Evolutionary conservation across 2,329 filamentous ascomycete genomes (phyloP).

Genomic region (Verticillium nubilum): DNA sequence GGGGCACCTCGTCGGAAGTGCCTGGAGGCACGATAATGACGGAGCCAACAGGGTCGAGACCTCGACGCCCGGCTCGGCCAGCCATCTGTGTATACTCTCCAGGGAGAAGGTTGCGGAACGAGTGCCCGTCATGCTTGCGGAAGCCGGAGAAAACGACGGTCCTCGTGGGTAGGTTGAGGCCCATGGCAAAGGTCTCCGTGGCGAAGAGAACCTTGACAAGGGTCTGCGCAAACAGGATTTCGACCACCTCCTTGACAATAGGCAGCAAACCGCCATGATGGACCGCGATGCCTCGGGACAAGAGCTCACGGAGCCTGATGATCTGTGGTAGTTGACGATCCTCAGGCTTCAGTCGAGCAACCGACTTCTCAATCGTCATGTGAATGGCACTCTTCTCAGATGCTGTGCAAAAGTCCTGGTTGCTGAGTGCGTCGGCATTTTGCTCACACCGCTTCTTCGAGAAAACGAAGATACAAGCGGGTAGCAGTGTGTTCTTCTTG

Average conservation of each 20-base stretch:
- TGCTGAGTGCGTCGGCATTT: conserved; percentile 90
- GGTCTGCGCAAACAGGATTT: conserved; percentile 92
- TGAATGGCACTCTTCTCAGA: conserved; percentile 94
- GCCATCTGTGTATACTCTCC: conserved; percentile 99
- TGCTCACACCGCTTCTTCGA: conserved; percentile 97
- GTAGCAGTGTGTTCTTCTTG: conserved; percentile 79
- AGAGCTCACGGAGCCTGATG: conserved; percentile 74
- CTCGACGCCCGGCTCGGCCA: conserved; percentile 85
- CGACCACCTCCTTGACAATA: conserved; percentile 96
- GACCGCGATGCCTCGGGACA: conserved; percentile 86
- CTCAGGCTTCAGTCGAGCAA: conserved; percentile 85
- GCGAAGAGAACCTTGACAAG: conserved; percentile 96
- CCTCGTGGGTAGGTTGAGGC: conserved; percentile 87
- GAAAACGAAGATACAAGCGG: conserved; percentile 96
- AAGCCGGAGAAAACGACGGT: conserved; percentile 98
- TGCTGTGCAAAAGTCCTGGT: conserved; percentile 90
- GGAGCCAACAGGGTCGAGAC: conserved; percentile 85
- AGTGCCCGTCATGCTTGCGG: conserved; percentile 90
- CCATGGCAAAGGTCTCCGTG: conserved; percentile 98
- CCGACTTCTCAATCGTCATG: conserved; percentile 94
- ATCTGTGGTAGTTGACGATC: conserved; percentile 91
- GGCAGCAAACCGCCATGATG: conserved; percentile 92
- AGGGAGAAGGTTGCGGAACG: conserved; percentile 83
- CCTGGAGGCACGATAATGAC: conserved; percentile 89
- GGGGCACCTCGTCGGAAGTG: conserved; percentile 78